phyloP scores from a whole-genome alignment of 2,329 filamentous ascomycete species.

The Apiospora kogelbergensis region DNA sequence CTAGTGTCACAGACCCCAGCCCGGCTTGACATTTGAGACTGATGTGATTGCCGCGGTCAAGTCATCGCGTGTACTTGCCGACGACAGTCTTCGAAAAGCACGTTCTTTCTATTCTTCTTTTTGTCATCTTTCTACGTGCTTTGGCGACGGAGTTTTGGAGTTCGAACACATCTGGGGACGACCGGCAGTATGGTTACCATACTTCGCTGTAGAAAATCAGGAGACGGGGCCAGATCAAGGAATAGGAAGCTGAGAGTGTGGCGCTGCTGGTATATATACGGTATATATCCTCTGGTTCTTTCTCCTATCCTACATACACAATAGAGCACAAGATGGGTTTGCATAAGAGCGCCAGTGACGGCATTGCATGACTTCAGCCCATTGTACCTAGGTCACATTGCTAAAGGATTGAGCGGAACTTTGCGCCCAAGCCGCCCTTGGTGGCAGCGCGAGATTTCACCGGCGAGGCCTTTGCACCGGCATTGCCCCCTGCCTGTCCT shows the following conservation, averaged over 20 bases:
- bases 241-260: no score
- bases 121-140: background rate
- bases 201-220: background rate
- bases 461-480: background rate
- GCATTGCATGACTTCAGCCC: no score
- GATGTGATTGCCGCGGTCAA: no score
- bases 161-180: background rate
- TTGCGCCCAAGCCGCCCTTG: no score
- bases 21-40: background rate
- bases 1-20: conserved; percentile 20
- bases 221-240: background rate
- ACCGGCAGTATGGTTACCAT: background rate
- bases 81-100: background rate
- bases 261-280: background rate
- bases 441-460: no score
- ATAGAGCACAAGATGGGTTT: background rate
- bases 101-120: background rate
- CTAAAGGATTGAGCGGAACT: no score
- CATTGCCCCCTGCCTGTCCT: background rate
- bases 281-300: background rate
- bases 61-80: background rate
- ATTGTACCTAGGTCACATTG: background rate
- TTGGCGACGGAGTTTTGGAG: background rate
- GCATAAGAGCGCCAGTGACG: no score
- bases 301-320: background rate